Base-by-base conservation (phyloP, 257 asterid species). In the Cordia subcordata region DNA sequence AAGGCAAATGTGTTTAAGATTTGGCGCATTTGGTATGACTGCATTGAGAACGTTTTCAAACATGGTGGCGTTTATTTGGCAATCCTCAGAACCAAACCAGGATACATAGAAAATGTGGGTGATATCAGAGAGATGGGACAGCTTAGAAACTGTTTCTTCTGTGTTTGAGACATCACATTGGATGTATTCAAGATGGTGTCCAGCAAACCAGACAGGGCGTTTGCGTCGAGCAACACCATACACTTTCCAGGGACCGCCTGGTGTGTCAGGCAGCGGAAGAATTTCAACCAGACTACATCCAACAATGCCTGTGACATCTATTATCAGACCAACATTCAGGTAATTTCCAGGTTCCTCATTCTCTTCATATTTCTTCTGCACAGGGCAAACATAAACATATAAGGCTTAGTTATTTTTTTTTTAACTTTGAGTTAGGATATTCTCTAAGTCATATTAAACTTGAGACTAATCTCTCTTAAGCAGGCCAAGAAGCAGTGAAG, bases 231-330 rank as follows among this genome's bases (percentile, higher is more conserved):
- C 77, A 16, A 70, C 68, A 20, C 80, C 80, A 12, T 66, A 70
- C 17, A 75, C 80, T 40, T 75, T 75, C 80, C 77, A 75, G 49
- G 80, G 71, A 11, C 74, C 71, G 6, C 76, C 70, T 0, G 77
- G 74, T 0, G 80, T 75, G 51, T 66, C 77, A 1, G 65, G 50
- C 1, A 42, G 76, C 4, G 72, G 58, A 27, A 75, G 80, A n/a
- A 70, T 70, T 54, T 70, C 68, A 42, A 77, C 77, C 4, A 75
- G 63, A 18, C 80, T 70, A 57, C 63, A 70, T 10, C 77, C 80
- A 8, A 62, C 80, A 14, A 75, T 75, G 38, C 74, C 80, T 4
- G 80, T 75, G 22, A 70, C 77, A 11, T 74, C 75, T 13, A 75
- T 45, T 10, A 75, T 54, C 14, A 75, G 72, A 38, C 71, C 81